These are phyloP conservation scores for Hippophae gyantsensis DNA, from an alignment of 306 rosid species.

Conservation along the genomic window DNA sequence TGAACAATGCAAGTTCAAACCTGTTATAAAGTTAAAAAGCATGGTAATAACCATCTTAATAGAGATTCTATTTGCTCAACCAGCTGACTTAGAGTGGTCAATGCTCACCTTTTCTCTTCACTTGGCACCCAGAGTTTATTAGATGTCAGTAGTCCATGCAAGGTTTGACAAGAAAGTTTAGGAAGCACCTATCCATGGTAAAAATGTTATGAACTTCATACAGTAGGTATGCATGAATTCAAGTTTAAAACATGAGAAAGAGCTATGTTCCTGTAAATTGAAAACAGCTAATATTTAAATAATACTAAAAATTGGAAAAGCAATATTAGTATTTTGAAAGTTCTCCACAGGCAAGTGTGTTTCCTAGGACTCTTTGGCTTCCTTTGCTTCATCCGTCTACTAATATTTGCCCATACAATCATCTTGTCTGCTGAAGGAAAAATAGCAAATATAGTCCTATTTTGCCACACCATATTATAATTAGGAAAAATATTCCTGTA, in stretches of 20 bases:
- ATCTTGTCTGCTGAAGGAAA: too few relatives aligned
- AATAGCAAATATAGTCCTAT: too few relatives aligned
- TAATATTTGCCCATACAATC: too few relatives aligned
- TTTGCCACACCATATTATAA: too few relatives aligned
- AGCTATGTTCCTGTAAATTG: not conserved
- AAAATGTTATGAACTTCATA: conserved; percentile 2
- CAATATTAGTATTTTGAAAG: not conserved
- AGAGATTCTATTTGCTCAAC: conserved; percentile 19
- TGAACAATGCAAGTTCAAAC: conserved; percentile 74
- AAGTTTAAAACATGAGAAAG: not conserved
- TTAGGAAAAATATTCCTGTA: too few relatives aligned
- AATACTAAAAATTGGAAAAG: not conserved
- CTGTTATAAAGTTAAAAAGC: conserved; percentile 28
- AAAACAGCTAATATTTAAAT: too few relatives aligned
- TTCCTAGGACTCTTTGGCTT: too few relatives aligned
- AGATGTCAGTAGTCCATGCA: conserved; percentile 73
- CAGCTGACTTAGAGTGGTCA: conserved; percentile 20
- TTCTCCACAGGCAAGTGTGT: too few relatives aligned
- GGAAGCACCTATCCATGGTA: conserved; percentile 62
- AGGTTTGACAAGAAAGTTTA: conserved; percentile 83
- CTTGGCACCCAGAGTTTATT: conserved; percentile 79
- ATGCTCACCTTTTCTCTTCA: conserved; percentile 71
- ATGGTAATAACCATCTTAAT: conserved; percentile 16
- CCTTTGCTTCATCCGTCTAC: too few relatives aligned
- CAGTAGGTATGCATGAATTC: conserved; percentile 1